Evolutionary conservation across 495 filamentous ascomycete genomes (phyloP), one percentile per base, ranked within the genome.

Genomic region (Xylaria cubensis): DNA sequence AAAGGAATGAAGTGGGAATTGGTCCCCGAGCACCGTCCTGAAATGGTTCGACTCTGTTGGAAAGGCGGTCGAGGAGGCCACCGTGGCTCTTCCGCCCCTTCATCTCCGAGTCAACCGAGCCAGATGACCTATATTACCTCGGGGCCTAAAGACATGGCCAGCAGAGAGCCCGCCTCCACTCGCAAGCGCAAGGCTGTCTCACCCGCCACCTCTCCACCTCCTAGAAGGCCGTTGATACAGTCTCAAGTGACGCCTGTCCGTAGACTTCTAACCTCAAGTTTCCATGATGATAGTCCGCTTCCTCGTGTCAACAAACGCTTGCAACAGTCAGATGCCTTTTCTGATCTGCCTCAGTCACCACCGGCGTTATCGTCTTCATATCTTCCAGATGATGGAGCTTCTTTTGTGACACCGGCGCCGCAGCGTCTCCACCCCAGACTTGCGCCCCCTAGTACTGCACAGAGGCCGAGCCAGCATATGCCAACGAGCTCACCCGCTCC

Each of bases 1-100:
- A 99, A 99, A 82, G 96, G 96, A 32, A 97, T 97, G 95, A 97
- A 98, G 78, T 99, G 96, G 96, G 90, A 92, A 80, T 92, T 99
- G 77, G 90, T 93, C 2, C 88, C 90, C 1, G 93, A 94, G 65
- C 84, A 90, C 53, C 91, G 92, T 36, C 92, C 97, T 7, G 93
- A 97, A 61, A 87, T 89, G 86, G 76, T 84, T 10, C 81, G 80
- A 55, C 80, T 75, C 29, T 83, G 83, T 13, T 87, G 74, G 73
- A 87, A 81, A 29, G 84, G 83, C 51, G 87, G 81, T 77, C 87
- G 84, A 76, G 89, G 85, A 81, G 90, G 76, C 76, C 91, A 83
- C 75, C 82, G 89, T 39, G 85, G 85, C 36, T 88, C 86, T 10
- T 89, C 87, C 4, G 83, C 83, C 34, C 88, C 89, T 9, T 86